These are phyloP conservation scores for Chrysoporthe deuterocubensis DNA, from an alignment of 2,329 filamentous ascomycete species.

Conservation along the genomic window DNA sequence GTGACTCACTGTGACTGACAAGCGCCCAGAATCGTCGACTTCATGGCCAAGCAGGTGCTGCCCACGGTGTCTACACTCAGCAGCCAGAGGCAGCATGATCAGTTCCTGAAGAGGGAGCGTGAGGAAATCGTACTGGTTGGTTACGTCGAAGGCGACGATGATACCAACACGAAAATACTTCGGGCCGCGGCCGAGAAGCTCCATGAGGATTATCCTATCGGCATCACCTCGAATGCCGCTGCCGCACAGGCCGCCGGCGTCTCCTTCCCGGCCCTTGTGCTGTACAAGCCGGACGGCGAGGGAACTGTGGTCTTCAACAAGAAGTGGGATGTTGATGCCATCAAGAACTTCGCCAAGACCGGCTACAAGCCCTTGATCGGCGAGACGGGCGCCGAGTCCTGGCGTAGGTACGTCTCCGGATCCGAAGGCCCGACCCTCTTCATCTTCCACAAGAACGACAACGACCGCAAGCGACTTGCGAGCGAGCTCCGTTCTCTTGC, in stretches of 20 bases:
- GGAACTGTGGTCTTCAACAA: slow-evolving; percentile 85
- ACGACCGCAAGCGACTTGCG: slow-evolving; percentile 82
- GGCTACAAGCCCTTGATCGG: slow-evolving; percentile 88
- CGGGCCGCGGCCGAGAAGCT: slow-evolving; percentile 72
- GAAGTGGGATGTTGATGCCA: slow-evolving; percentile 79
- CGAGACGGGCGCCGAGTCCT: slow-evolving; percentile 96
- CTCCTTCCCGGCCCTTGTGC: slow-evolving; percentile 81
- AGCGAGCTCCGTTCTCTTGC: slow-evolving; percentile 83
- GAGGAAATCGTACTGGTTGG: slow-evolving; percentile 95
- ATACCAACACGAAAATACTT: slow-evolving; percentile 85
- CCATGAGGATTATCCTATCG: slow-evolving; percentile 92
- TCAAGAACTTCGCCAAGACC: slow-evolving; percentile 82
- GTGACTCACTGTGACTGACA: background rate
- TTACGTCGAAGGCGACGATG: slow-evolving; percentile 80
- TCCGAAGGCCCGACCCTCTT: slow-evolving; percentile 91
- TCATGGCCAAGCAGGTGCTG: slow-evolving; percentile 98
- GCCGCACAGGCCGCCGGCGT: slow-evolving; percentile 90
- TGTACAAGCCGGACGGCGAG: slow-evolving; percentile 98
- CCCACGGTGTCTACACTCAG: slow-evolving; percentile 85
- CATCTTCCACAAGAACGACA: slow-evolving; percentile 91
- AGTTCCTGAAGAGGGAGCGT: slow-evolving; percentile 91
- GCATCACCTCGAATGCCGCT: slow-evolving; percentile 78
- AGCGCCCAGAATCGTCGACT: slow-evolving; percentile 66
- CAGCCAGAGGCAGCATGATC: slow-evolving; percentile 83
- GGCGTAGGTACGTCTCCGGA: slow-evolving; percentile 85